A percentile compares a stretch with the other conserved stretches of the same genome.
These are phyloP conservation scores for Naegleria lovaniensis DNA, from an alignment of 208 protist genomes.

Conservation along the genomic window DNA sequence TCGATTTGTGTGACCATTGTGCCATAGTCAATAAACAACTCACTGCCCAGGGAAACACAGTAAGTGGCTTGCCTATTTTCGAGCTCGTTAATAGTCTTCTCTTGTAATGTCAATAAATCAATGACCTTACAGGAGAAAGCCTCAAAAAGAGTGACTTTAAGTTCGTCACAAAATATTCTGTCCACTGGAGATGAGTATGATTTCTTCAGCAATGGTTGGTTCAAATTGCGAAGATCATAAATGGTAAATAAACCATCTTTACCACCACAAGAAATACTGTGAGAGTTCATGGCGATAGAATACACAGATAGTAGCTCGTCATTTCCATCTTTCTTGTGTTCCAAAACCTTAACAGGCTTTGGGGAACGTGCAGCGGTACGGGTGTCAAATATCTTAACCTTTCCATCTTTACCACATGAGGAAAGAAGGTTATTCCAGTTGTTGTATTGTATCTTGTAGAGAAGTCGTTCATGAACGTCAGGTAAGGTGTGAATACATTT, in stretches of 20 bases:
- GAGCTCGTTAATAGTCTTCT: not conserved
- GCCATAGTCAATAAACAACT: not conserved
- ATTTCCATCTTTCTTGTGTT: not conserved
- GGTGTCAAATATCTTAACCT: not conserved
- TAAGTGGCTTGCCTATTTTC: not conserved
- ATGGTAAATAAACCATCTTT: not conserved
- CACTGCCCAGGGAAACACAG: not conserved
- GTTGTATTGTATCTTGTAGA: not conserved
- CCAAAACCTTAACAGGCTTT: not conserved
- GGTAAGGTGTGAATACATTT: not conserved
- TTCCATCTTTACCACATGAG: not conserved
- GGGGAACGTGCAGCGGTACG: not conserved
- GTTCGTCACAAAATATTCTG: not conserved
- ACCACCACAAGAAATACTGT: not conserved
- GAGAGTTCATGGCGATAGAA: not conserved
- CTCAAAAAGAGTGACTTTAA: not conserved
- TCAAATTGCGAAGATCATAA: not conserved
- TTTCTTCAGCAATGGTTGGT: not conserved
- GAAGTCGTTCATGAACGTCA: not conserved
- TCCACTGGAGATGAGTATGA: not conserved
- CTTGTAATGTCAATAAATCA: not conserved
- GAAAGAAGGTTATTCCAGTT: not conserved
- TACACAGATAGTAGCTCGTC: not conserved
- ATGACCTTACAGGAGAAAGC: not conserved
- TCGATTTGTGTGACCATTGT: not conserved